A percentile compares a stretch with the other conserved stretches of the same genome.
Evolutionary conservation across 805 yeast genomes (phyloP).

Genomic region (Scheffersomyces coipomensis): DNA sequence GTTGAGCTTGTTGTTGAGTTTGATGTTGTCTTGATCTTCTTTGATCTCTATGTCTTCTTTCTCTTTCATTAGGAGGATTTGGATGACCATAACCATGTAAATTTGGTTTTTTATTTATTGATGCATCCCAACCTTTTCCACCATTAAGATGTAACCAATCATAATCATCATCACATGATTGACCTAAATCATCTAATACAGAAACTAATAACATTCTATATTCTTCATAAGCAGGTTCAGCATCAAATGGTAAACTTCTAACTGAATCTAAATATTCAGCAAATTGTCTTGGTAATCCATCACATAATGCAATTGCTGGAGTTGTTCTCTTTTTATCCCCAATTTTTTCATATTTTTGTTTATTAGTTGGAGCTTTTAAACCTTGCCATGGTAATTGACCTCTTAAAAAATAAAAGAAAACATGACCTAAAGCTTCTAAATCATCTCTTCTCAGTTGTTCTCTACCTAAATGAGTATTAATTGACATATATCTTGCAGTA

Average conservation of each 20-base stretch:
- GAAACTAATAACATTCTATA: conserved; percentile 60
- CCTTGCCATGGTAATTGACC: conserved; percentile 91
- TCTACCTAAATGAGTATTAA: conserved; percentile 82
- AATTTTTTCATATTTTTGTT: conserved; percentile 78
- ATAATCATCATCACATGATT: conserved; percentile 63
- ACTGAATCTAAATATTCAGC: conserved; percentile 72
- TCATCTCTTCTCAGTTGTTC: conserved; percentile 85
- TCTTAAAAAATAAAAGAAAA: conserved; percentile 71
- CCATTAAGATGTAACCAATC: conserved; percentile 82
- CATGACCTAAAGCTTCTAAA: conserved; percentile 79
- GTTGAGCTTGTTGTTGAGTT: conserved; percentile 16
- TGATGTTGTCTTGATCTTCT: conserved; percentile 43
- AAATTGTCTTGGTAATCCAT: conserved; percentile 68
- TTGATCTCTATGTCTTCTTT: conserved; percentile 46
- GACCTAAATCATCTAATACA: conserved; percentile 56
- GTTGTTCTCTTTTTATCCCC: conserved; percentile 78
- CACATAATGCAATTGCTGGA: conserved; percentile 59
- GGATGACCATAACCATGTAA: conserved; percentile 82
- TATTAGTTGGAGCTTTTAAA: conserved; percentile 83
- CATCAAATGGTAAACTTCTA: conserved; percentile 69
- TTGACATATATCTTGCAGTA: conserved; percentile 85
- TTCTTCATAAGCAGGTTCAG: conserved; percentile 75
- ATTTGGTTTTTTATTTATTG: conserved; percentile 73
- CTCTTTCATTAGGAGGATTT: conserved; percentile 51
- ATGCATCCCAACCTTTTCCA: conserved; percentile 81